phyloP scores from a whole-genome alignment of 768 basidiomycete species.

The Hygrophoropsis aurantiaca region DNA sequence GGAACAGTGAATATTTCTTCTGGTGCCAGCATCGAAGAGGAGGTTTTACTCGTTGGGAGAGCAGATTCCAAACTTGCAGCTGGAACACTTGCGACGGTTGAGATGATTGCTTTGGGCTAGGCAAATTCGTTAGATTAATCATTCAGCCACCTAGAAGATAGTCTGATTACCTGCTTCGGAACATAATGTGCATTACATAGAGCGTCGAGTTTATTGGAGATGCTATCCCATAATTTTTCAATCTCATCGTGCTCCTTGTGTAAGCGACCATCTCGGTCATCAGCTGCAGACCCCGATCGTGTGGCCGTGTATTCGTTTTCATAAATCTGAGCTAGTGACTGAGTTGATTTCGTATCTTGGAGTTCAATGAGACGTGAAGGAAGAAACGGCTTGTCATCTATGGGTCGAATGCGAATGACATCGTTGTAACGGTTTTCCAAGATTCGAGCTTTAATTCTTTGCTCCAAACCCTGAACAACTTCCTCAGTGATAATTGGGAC shows the following conservation, averaged over 20 bases:
- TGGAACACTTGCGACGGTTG: conserved; percentile 78
- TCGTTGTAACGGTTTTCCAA: conserved; percentile 87
- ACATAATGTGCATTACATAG: conserved; percentile 94
- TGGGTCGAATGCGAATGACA: conserved; percentile 76
- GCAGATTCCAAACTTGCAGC: conserved; percentile 87
- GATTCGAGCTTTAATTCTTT: conserved; percentile 87
- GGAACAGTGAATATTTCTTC: conserved; percentile 82
- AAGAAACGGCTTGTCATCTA: conserved; percentile 86
- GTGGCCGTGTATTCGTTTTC: conserved; percentile 85
- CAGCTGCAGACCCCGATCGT: conserved; percentile 53
- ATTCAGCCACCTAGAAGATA: not conserved
- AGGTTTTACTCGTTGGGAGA: conserved; percentile 77
- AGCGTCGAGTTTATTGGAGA: conserved; percentile 88
- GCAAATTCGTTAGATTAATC: conserved; percentile 3
- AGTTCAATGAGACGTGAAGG: conserved; percentile 89
- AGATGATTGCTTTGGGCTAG: conserved; percentile 87
- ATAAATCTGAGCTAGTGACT: conserved; percentile 94
- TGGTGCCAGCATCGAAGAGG: conserved; percentile 83
- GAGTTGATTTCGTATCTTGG: conserved; percentile 82
- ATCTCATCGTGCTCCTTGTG: conserved; percentile 89
- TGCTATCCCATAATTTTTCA: conserved; percentile 76
- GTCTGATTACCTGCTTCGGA: conserved; percentile 77
- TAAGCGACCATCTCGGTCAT: conserved; percentile 88
- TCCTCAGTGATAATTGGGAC: conserved; percentile 92
- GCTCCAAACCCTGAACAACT: conserved; percentile 77